Conservation (phyloP, 2,329 filamentous ascomycete genomes). For the Trichoderma breve region DNA sequence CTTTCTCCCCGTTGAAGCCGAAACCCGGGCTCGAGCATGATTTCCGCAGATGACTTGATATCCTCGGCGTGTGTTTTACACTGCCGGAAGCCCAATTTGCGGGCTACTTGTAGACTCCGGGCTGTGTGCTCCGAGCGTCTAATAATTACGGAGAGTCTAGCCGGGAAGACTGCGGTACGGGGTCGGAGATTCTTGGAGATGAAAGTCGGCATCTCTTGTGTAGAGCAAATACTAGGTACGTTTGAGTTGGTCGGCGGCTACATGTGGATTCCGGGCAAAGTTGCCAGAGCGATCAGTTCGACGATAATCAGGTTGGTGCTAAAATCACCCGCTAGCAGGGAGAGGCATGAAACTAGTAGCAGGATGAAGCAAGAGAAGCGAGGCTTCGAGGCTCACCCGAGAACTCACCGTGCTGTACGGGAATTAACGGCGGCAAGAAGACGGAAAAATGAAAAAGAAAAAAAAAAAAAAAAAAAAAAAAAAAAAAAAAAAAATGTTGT, state of each 20-base stretch:
- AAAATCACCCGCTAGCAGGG: background rate
- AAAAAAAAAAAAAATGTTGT: background rate
- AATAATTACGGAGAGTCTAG: background rate
- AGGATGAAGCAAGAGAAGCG: background rate
- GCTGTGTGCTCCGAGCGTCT: background rate
- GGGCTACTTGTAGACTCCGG: background rate
- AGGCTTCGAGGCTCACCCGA: background rate
- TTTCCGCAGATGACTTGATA: background rate
- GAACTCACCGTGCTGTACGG: background rate
- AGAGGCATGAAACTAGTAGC: background rate
- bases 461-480: background rate
- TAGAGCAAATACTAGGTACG: background rate
- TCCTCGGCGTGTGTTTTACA: background rate
- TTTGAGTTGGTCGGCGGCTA: background rate
- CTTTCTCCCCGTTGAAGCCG: background rate
- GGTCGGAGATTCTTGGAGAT: background rate
- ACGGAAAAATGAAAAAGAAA: background rate
- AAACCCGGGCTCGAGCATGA: background rate
- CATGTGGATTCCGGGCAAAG: slow-evolving; percentile 1
- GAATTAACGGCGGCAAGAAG: background rate
- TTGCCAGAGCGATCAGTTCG: background rate
- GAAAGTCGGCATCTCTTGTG: background rate
- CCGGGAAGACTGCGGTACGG: background rate
- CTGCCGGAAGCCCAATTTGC: background rate
- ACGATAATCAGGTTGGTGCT: background rate